Conservation (phyloP, 2,329 filamentous ascomycete genomes). For the Esteya vermicola region DNA sequence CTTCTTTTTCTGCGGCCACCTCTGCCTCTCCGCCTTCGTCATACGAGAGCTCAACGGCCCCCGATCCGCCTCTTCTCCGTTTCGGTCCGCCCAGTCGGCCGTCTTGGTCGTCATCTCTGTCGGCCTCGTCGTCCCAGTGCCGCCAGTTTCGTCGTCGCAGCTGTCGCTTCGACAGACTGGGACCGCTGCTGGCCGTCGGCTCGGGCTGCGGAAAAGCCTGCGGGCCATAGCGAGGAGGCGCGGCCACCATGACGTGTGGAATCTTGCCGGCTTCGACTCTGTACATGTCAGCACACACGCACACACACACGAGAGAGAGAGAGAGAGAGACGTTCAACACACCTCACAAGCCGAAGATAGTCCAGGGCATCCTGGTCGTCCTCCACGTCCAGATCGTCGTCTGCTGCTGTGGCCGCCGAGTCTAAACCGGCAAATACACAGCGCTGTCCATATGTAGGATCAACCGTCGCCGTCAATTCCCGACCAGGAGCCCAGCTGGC, state of each 20-base stretch:
- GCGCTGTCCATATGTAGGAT: conserved; percentile 57
- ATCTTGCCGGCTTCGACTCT: conserved; percentile 65
- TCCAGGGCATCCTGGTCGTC: conserved; percentile 53
- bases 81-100: too few relatives aligned
- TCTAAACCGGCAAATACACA: conserved; percentile 55
- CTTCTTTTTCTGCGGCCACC: background rate
- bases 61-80: conserved; percentile 5
- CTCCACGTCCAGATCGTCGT: conserved; percentile 51
- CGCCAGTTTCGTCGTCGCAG: conserved; percentile 5
- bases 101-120: background rate
- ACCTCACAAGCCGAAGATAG: conserved; percentile 61
- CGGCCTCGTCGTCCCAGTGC: conserved; percentile 11
- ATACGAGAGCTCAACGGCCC: conserved; percentile 12
- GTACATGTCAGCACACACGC: conserved; percentile 5
- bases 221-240: conserved; percentile 39
- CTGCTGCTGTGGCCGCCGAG: conserved; percentile 26
- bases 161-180: background rate
- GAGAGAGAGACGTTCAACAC: conserved; percentile 15
- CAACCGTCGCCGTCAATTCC: conserved; percentile 24
- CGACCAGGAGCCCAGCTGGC: background rate
- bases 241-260: conserved; percentile 56
- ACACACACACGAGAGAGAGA: conserved; percentile 12
- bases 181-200: background rate
- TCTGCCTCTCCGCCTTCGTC: conserved; percentile 13
- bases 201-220: conserved; percentile 16